Percentiles rank a stretch among this genome's conserved stretches.
These are phyloP conservation scores for Alternaria consortialis DNA, from an alignment of 2,329 filamentous ascomycete genomes.

Conservation along the genomic window DNA sequence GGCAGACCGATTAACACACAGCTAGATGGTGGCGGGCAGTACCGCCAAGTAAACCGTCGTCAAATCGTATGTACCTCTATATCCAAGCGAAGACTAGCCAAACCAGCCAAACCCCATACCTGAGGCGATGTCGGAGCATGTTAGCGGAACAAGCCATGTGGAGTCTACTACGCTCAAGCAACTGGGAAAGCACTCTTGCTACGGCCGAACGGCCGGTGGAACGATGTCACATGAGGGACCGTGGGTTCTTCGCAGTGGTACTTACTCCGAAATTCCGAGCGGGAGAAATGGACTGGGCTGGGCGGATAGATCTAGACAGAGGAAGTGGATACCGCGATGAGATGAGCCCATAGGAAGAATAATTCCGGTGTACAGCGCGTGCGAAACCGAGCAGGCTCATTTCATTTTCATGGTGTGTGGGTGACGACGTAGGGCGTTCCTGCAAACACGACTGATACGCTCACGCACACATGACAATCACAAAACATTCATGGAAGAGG, in stretches of 20 bases:
- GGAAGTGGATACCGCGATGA: neutral
- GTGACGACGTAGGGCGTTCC: too few species aligned
- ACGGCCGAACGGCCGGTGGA: neutral
- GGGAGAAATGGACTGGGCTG: neutral
- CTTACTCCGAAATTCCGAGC: neutral
- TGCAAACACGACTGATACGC: neutral
- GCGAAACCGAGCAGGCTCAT: too few species aligned
- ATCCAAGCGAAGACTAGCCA: constrained; percentile 1
- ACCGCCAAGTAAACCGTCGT: neutral
- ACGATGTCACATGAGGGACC: constrained; percentile 1
- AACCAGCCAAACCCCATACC: neutral
- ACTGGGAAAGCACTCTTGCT: too few species aligned
- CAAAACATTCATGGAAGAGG: too few species aligned
- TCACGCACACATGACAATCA: neutral
- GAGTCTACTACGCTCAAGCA: too few species aligned
- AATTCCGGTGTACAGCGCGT: neutral
- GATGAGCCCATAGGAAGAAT: neutral
- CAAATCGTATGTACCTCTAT: neutral
- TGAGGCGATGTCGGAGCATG: neutral
- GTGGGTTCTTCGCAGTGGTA: neutral
- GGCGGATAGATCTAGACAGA: neutral
- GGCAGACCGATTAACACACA: neutral
- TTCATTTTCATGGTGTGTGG: too few species aligned
- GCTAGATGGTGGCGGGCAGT: neutral
- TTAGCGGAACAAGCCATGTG: neutral